phyloP scores from a whole-genome alignment of 768 basidiomycete species.

The Termitomyces titanicus region DNA sequence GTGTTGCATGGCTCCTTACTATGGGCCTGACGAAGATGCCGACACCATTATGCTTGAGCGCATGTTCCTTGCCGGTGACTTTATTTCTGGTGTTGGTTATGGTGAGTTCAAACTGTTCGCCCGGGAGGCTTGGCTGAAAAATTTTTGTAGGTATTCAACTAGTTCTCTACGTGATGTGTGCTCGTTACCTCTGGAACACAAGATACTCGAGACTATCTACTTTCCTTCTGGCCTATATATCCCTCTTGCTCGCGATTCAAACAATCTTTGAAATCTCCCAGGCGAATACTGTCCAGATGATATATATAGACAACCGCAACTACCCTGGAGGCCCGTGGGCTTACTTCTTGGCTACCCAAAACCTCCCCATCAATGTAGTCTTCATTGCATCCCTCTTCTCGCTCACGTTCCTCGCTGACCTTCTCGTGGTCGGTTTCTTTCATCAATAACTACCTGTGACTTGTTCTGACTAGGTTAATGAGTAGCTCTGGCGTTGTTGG shows the following conservation, averaged over 20 bases:
- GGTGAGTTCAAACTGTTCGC: slow-evolving; percentile 13
- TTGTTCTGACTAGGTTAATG: neutral
- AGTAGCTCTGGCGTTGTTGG: slow-evolving; percentile 44
- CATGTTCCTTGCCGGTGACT: slow-evolving; percentile 35
- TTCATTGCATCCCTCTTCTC: slow-evolving; percentile 35
- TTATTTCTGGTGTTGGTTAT: slow-evolving; percentile 30
- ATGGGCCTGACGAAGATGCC: slow-evolving; percentile 25
- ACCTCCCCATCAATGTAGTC: slow-evolving; percentile 32
- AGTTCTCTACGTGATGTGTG: slow-evolving; percentile 26
- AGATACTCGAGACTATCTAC: slow-evolving; percentile 18
- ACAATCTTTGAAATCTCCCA: slow-evolving; percentile 31
- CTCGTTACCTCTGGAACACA: slow-evolving; percentile 29
- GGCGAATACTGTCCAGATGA: slow-evolving; percentile 30
- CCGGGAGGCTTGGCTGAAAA: neutral
- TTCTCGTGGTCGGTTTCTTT: slow-evolving; percentile 33
- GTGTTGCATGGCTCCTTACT: slow-evolving; percentile 18
- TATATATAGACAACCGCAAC: slow-evolving; percentile 32
- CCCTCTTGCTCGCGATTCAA: slow-evolving; percentile 27
- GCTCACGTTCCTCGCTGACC: slow-evolving; percentile 35
- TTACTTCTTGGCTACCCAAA: slow-evolving; percentile 33
- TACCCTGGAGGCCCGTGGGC: slow-evolving; percentile 33
- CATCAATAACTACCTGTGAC: neutral
- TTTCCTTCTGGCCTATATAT: slow-evolving; percentile 30
- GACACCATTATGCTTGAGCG: slow-evolving; percentile 27
- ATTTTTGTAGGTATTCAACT: slow-evolving; percentile 24